Evolutionary conservation across 75 land plant species (phyloP).

Genomic region (Cryptomeria japonica): DNA sequence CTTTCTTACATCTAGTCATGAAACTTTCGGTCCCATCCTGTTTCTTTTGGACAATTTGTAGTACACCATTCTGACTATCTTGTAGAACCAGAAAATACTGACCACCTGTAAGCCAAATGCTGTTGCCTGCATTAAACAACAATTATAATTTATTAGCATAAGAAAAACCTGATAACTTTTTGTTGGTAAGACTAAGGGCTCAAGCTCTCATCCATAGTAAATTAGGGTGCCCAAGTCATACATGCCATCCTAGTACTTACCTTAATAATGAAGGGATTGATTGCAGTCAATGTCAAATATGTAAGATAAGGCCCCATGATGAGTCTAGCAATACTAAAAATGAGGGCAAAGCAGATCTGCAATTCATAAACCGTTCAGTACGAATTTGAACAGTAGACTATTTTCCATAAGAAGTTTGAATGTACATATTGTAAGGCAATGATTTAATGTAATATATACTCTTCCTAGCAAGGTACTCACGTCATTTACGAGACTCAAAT

Average conservation of each 20-base stretch:
- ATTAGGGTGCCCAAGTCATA: not conserved
- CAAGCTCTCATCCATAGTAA: not conserved
- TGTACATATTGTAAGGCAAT: not conserved
- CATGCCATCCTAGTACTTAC: conserved; percentile 28
- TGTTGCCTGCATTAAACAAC: conserved; percentile 50
- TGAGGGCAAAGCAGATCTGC: conserved; percentile 76
- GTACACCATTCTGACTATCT: conserved; percentile 74
- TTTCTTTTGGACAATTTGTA: conserved; percentile 61
- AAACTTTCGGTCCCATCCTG: not conserved
- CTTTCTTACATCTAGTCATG: not conserved
- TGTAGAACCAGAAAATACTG: conserved; percentile 94
- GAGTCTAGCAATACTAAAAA: conserved; percentile 78
- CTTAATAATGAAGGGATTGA: conserved; percentile 78
- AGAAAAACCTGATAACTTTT: not conserved
- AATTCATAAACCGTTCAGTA: not conserved
- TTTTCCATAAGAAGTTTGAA: not conserved
- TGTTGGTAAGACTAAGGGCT: not conserved
- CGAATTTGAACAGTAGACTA: not conserved
- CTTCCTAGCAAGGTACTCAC: conserved; percentile 31
- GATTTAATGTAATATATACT: not conserved
- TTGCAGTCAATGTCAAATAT: conserved; percentile 57
- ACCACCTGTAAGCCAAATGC: conserved; percentile 85
- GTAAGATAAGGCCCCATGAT: conserved; percentile 68
- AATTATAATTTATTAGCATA: not conserved
- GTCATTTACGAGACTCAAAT: conserved; percentile 68